Percentiles rank a stretch among this genome's conserved stretches.
phyloP scores from a whole-genome alignment of 805 yeast genomes.

The Starmerella khaoyaiensis region DNA sequence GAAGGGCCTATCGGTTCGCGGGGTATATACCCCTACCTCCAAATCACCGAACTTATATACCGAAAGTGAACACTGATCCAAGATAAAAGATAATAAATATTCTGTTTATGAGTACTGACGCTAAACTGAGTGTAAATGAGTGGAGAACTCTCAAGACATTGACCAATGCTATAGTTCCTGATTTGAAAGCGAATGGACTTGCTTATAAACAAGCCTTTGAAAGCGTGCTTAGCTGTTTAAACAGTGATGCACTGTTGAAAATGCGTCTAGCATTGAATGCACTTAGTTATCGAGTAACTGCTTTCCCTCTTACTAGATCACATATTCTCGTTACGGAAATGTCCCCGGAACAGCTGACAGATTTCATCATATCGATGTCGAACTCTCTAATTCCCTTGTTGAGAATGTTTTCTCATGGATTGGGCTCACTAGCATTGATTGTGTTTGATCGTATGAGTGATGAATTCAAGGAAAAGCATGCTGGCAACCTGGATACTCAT shows the following conservation, averaged over 20 bases:
- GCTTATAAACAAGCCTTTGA: conserved; percentile 4
- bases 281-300: conserved; percentile 20
- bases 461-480: not conserved
- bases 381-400: conserved; percentile 31
- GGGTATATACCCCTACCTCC: too few species aligned
- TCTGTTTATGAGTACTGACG: not conserved
- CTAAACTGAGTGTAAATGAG: conserved; percentile 4
- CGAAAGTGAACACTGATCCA: too few species aligned
- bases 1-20: too few species aligned
- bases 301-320: conserved; percentile 20
- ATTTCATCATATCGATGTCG: conserved; percentile 31
- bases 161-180: conserved; percentile 4
- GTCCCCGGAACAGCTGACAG: conserved; percentile 26
- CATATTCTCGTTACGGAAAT: conserved; percentile 21
- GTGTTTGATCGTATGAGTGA: conserved; percentile 6
- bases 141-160: conserved; percentile 11
- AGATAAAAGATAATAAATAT: too few species aligned
- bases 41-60: too few species aligned
- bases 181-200: conserved; percentile 3
- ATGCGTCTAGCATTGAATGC: conserved; percentile 18
- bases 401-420: conserved; percentile 29
- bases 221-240: not conserved
- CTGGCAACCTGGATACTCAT: conserved; percentile 13
- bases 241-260: not conserved
- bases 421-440: conserved; percentile 22